A percentile compares a stretch with the other conserved stretches of the same genome.
Conservation (phyloP, 2,329 filamentous ascomycete species). For the Penicillium sp. region DNA sequence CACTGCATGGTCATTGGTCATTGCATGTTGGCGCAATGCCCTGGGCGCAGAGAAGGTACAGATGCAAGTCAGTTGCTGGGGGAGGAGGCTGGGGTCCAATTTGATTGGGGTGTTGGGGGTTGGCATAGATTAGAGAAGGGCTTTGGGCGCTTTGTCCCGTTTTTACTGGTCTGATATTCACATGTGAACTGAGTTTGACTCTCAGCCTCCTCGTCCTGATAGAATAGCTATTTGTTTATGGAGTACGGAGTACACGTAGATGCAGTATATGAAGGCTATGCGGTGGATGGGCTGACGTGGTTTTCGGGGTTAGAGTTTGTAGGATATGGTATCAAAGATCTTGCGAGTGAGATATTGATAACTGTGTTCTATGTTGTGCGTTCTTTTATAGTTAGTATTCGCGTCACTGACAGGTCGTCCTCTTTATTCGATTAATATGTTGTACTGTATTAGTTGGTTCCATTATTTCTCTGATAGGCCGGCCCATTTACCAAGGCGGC, state of each 20-base stretch:
- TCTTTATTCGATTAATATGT: not conserved
- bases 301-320: not conserved
- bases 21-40: slow-evolving; percentile 11
- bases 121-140: not conserved
- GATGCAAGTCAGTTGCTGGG: not conserved
- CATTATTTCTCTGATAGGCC: not conserved
- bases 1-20: slow-evolving; percentile 7
- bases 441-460: not conserved
- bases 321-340: not conserved
- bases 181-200: slow-evolving; percentile 3
- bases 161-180: not conserved
- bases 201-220: not conserved
- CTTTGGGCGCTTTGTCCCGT: slow-evolving; percentile 5
- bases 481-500: not conserved
- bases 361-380: not conserved
- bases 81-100: slow-evolving; percentile 2
- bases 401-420: too few species aligned
- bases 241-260: not conserved
- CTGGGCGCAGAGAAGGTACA: slow-evolving; percentile 4
- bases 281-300: not conserved
- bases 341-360: not conserved
- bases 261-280: not conserved
- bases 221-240: not conserved
- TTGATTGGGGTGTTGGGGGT: not conserved
- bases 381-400: not conserved